These are phyloP conservation scores for Coemansia sp. DNA, from an alignment of 192 early-diverging fungal genomes.

Conservation along the genomic window DNA sequence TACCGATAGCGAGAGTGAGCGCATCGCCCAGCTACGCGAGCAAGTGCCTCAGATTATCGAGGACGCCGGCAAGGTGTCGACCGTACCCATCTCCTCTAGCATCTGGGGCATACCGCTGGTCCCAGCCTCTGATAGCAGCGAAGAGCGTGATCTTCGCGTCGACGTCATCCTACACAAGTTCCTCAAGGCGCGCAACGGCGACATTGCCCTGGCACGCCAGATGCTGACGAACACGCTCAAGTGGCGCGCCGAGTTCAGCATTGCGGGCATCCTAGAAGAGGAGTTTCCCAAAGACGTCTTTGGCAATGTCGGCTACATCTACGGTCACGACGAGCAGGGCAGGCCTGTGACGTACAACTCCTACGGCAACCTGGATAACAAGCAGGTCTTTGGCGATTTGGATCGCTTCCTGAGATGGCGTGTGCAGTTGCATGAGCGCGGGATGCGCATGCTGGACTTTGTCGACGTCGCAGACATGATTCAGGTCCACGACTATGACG, in stretches of 20 bases:
- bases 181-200: slow-evolving; percentile 53
- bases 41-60: slow-evolving; percentile 50
- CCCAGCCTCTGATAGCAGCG: background rate
- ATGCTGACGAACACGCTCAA: slow-evolving; percentile 56
- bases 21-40: slow-evolving; percentile 48
- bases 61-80: slow-evolving; percentile 17
- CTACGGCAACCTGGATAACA: slow-evolving; percentile 55
- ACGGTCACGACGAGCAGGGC: slow-evolving; percentile 49
- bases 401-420: slow-evolving; percentile 62
- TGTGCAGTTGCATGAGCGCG: slow-evolving; percentile 61
- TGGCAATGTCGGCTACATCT: slow-evolving; percentile 51
- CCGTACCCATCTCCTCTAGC: slow-evolving; percentile 12
- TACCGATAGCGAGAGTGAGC: slow-evolving; percentile 40
- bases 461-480: slow-evolving; percentile 57
- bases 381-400: slow-evolving; percentile 56
- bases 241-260: slow-evolving; percentile 56
- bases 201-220: slow-evolving; percentile 37
- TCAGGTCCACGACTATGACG: slow-evolving; percentile 62
- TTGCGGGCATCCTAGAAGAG: slow-evolving; percentile 50
- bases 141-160: slow-evolving; percentile 47
- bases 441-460: slow-evolving; percentile 57
- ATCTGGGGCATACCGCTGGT: slow-evolving; percentile 57
- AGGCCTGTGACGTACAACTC: slow-evolving; percentile 64
- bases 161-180: slow-evolving; percentile 61
- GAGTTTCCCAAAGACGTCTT: slow-evolving; percentile 51